Conservation (phyloP, 1,284 basidiomycete genomes). For the Moesziomyces sp. region DNA sequence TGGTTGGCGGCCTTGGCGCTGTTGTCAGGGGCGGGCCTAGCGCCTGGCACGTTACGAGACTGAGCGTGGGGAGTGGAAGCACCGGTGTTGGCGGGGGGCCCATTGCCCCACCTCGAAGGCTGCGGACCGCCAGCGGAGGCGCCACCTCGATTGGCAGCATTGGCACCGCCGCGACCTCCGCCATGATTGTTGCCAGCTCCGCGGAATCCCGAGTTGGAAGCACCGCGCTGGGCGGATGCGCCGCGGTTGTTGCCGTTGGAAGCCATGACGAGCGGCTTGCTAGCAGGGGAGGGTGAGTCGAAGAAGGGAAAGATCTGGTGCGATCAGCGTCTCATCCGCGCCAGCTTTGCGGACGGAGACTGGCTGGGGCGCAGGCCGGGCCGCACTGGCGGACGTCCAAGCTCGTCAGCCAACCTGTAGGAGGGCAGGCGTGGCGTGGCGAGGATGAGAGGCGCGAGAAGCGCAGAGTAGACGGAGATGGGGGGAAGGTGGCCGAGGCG, state of each 20-base stretch:
- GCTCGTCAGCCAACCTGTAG: too few species aligned
- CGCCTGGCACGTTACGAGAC: conserved; percentile 17
- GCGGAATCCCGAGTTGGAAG: conserved; percentile 22
- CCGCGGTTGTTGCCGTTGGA: conserved; percentile 33
- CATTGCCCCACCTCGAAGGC: conserved; percentile 36
- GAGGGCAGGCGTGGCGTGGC: too few species aligned
- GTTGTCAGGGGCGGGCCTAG: conserved; percentile 5
- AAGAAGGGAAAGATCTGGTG: not conserved
- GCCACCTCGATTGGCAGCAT: conserved; percentile 21
- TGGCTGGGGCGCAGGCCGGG: too few species aligned
- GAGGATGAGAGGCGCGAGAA: too few species aligned
- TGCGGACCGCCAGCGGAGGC: conserved; percentile 23
- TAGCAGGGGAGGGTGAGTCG: not conserved
- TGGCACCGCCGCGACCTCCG: conserved; percentile 30
- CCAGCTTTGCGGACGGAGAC: too few species aligned
- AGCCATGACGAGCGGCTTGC: conserved; percentile 24
- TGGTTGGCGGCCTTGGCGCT: conserved; percentile 16
- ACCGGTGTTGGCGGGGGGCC: conserved; percentile 24
- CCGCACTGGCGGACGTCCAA: too few species aligned
- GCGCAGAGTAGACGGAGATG: too few species aligned
- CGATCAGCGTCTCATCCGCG: conserved; percentile 7
- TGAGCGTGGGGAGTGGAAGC: conserved; percentile 10
- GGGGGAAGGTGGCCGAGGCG: too few species aligned
- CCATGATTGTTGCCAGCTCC: conserved; percentile 19
- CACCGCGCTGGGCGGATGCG: conserved; percentile 21